Percentiles rank a stretch among this genome's conserved stretches.
These are phyloP conservation scores for Chalara sp. DNA, from an alignment of 2,329 filamentous ascomycete species.

Conservation along the genomic window DNA sequence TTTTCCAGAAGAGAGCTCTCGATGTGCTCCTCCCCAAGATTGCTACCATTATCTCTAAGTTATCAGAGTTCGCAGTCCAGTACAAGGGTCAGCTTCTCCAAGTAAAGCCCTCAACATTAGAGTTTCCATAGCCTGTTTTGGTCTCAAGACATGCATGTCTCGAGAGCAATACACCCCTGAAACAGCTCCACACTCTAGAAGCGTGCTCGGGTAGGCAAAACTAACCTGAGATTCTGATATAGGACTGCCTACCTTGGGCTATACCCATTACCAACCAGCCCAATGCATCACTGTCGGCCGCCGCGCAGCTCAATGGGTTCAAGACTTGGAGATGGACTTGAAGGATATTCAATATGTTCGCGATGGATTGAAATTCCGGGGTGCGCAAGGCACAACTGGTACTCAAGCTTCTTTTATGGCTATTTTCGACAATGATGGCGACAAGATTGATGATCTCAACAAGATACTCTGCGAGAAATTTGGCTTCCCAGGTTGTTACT, in stretches of 20 bases:
- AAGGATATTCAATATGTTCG: slow-evolving; percentile 63
- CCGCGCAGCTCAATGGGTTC: slow-evolving; percentile 63
- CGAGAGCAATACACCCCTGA: too few species aligned
- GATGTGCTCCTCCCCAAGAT: slow-evolving; percentile 65
- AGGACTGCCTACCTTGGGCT: neutral
- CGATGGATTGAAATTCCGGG: slow-evolving; percentile 65
- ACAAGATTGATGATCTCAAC: slow-evolving; percentile 47
- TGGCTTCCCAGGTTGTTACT: slow-evolving; percentile 41
- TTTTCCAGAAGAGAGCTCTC: slow-evolving; percentile 62
- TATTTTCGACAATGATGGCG: slow-evolving; percentile 40
- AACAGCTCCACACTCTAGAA: too few species aligned
- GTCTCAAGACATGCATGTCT: too few species aligned
- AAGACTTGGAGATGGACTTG: slow-evolving; percentile 69
- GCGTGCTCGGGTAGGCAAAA: slow-evolving; percentile 34
- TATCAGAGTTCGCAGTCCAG: slow-evolving; percentile 63
- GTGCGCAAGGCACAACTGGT: slow-evolving; percentile 56
- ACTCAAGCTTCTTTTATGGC: slow-evolving; percentile 34
- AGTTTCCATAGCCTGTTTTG: too few species aligned
- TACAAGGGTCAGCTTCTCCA: slow-evolving; percentile 57
- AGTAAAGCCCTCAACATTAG: too few species aligned
- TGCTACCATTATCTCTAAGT: slow-evolving; percentile 69
- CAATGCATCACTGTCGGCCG: slow-evolving; percentile 35
- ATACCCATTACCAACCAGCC: slow-evolving; percentile 63
- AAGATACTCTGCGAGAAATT: slow-evolving; percentile 45
- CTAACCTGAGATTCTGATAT: neutral